Base-by-base conservation (phyloP, 768 basidiomycete species). In the Lactarius trivialis region DNA sequence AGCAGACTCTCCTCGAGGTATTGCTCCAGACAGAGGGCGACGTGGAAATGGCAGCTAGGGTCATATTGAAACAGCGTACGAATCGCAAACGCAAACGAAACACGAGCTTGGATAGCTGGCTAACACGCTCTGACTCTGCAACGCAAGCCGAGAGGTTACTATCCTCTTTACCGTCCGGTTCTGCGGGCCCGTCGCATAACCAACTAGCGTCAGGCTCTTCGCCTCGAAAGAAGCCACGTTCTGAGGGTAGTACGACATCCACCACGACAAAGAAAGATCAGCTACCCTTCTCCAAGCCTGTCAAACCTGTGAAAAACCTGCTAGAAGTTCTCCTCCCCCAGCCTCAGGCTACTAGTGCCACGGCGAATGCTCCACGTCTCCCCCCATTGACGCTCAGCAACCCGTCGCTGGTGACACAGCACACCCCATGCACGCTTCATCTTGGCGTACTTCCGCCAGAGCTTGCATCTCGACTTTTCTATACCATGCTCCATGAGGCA, bases 361-460 rank as follows among this genome's bases (percentile, higher is more conserved):
- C 58, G 28, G 19, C 62, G 33, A 59, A 49, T 43, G 15, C 51
- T 72, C 72, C 37, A 77, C 80, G 55, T 72, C 83, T 28, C 75
- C 80, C 71, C n/a, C 89, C 89, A 7, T 72, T 92, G 32, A 80
- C 76, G 3, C 81, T 93, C 3, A 75, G 80, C 7, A 86, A 77
- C 51, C 83, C 90, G 19, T 72, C 77, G 19, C 76, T 89, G 73
- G 82, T 93, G 2, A 78, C 85, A 30, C 70, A 82, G 65, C 81
- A 92, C 70, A 87, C 83, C 0, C 87, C 91, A 0, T 91, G 88
- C 63, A 91, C 91, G 1, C 70, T 91, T 48, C 89, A 92, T 71
- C 72, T 76, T 19, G 82, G 85, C 14, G 70, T 88, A 24, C 79
- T 93, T 11, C 88, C 91, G 8, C 80, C 83, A 2, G 85, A 90